A percentile compares a stretch with the other conserved stretches of the same genome.
Evolutionary conservation across 352 stramenopile species (phyloP).

Genomic region (Pythium plurisporium): DNA sequence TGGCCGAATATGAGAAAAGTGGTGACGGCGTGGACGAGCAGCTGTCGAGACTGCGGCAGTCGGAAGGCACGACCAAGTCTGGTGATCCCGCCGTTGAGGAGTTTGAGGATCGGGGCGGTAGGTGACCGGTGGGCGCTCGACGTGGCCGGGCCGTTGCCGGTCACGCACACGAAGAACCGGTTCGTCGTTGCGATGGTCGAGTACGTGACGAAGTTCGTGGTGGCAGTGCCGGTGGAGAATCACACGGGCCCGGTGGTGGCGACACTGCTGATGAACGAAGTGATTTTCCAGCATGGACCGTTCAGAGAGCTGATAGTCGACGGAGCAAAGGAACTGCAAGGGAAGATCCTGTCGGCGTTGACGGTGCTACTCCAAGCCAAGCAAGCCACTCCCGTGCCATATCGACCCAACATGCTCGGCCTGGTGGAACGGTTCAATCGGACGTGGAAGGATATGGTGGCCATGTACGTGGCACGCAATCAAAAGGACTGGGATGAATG

Average conservation of each 20-base stretch:
- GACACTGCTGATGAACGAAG: conserved; percentile 7
- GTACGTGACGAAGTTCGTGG: conserved; percentile 17
- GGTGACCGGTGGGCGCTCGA: conserved; percentile 19
- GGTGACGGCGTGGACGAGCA: not conserved
- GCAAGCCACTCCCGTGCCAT: conserved; percentile 15
- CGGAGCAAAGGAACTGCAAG: conserved; percentile 9
- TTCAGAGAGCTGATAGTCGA: conserved; percentile 20
- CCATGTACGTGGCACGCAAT: conserved; percentile 1
- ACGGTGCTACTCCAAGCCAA: conserved; percentile 16
- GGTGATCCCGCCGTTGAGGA: conserved; percentile 19
- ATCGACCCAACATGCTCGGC: conserved; percentile 11
- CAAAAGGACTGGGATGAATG: conserved; percentile 20
- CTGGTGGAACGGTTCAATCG: conserved; percentile 11
- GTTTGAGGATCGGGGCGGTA: conserved; percentile 7
- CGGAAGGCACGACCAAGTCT: conserved; percentile 6
- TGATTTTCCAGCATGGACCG: conserved; percentile 10
- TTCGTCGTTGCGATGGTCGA: conserved; percentile 10
- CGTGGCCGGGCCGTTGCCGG: conserved; percentile 7
- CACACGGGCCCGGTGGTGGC: conserved; percentile 6
- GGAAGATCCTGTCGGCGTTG: not conserved
- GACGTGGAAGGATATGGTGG: conserved; percentile 21
- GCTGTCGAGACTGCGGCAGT: conserved; percentile 7
- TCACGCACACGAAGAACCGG: not conserved
- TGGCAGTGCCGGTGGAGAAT: conserved; percentile 2
- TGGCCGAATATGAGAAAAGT: conserved; percentile 7